phyloP scores from a whole-genome alignment of 2,329 filamentous ascomycete species.

The Ceratocystis alfenasii region DNA sequence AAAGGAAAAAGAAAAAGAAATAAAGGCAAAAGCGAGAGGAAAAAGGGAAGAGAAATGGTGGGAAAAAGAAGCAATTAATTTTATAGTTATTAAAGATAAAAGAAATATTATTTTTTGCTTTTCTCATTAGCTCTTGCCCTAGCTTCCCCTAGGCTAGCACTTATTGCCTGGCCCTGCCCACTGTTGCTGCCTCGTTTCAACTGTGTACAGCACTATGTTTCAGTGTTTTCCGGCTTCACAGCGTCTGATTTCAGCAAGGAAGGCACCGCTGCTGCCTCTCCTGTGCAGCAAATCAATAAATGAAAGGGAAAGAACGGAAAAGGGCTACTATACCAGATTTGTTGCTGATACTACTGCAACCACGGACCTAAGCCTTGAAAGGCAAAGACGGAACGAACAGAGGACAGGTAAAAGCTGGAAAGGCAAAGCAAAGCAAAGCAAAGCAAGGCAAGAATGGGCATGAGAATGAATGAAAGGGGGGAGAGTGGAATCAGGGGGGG shows the following conservation, averaged over 20 bases:
- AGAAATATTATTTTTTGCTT: not conserved
- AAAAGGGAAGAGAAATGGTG: not conserved
- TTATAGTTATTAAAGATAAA: not conserved
- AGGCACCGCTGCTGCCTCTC: too few relatives aligned
- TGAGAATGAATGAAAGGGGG: conserved; percentile 12
- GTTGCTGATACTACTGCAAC: too few relatives aligned
- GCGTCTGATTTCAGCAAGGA: not conserved
- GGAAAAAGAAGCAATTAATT: conserved; percentile 2
- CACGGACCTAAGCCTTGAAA: not conserved
- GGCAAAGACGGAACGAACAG: not conserved
- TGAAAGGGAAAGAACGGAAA: not conserved
- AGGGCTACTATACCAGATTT: too few relatives aligned
- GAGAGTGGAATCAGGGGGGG: not conserved
- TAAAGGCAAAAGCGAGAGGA: not conserved
- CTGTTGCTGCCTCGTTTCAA: too few relatives aligned
- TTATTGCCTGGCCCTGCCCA: too few relatives aligned
- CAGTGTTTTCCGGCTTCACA: not conserved
- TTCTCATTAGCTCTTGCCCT: too few relatives aligned
- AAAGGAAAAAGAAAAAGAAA: conserved; percentile 15
- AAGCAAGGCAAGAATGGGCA: not conserved
- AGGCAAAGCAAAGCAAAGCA: not conserved
- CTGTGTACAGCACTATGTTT: not conserved
- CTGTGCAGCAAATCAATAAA: not conserved
- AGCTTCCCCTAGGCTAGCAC: too few relatives aligned
- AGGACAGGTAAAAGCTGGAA: not conserved